phyloP scores from a whole-genome alignment of 495 filamentous ascomycete genomes.

The Cairneyella variabilis region DNA sequence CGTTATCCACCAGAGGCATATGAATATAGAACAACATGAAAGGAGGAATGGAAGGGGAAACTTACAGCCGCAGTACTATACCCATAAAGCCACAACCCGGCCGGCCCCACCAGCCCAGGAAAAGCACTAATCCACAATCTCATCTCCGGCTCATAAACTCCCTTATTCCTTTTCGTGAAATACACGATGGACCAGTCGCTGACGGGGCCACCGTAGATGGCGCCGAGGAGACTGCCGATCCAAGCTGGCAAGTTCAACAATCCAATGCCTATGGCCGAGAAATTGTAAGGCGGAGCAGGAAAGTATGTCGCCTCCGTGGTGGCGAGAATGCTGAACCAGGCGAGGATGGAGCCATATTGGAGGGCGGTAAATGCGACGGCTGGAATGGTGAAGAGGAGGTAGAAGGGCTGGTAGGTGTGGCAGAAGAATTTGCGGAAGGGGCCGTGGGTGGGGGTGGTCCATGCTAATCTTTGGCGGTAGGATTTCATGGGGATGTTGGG shows the following conservation, averaged over 20 bases:
- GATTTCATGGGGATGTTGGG: no score
- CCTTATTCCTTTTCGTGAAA: conserved; percentile 54
- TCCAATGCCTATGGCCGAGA: conserved; percentile 31
- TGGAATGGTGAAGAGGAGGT: conserved; percentile 31
- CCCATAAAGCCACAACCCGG: no score
- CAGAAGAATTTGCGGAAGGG: conserved; percentile 19
- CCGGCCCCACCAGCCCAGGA: no score
- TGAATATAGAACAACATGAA: no score
- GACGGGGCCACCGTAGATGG: conserved; percentile 32
- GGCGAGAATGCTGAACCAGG: conserved; percentile 32
- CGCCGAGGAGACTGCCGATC: conserved; percentile 34
- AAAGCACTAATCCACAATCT: conserved; percentile 47
- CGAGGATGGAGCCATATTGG: conserved; percentile 30
- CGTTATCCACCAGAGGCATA: no score
- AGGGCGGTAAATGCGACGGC: conserved; percentile 36
- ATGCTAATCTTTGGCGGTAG: not conserved
- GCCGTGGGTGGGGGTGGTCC: conserved; percentile 18
- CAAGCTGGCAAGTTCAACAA: conserved; percentile 34
- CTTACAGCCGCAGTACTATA: no score
- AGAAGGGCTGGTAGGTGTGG: conserved; percentile 36
- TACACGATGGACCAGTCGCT: conserved; percentile 44
- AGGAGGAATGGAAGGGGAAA: no score
- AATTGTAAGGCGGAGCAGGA: conserved; percentile 34
- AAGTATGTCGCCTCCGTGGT: conserved; percentile 31
- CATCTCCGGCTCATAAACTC: conserved; percentile 70